Base-by-base conservation (phyloP, 106 monocot genomes). In the Dendrobium nobile region DNA sequence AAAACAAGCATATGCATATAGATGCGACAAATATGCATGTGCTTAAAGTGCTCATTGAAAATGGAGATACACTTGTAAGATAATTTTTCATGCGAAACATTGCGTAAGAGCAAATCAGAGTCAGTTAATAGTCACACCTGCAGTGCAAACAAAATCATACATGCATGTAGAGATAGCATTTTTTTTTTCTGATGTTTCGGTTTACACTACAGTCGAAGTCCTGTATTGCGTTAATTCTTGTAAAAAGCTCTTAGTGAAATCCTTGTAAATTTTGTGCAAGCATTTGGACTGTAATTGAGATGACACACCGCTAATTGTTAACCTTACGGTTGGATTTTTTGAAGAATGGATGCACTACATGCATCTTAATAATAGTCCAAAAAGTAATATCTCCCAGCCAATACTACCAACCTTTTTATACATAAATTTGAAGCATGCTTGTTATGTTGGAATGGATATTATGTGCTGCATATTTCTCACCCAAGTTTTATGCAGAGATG, bases 401-500 rank as follows among this genome's bases (percentile, higher is more conserved):
- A 68, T 26, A 3, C 24, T 28, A 7, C 9, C 67, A 31, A 68
- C 13, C 7, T 26, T 68, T 13, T 10, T 26, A 28, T 11, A 26
- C 6, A 68, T 31, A 68, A 31, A 31, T 31, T 68, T 47, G 7
- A 47, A 47, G 58, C 58, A 58, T 58, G 20, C 58, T 58, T 58
- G 18, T 13, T 68, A 11, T 68, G 3, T 28, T 68, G 24, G 61
- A 68, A 68, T 31, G 68, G 28, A 28, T 68, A 27, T 68, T 28
- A 68, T 68, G 31, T 31, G 28, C 37, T 54, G 40, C 82, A 77
- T 68, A 19, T 9, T 68, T 51, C 56, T 81, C 37, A 77, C 9
- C 9, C 31, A 11, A 59, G 51, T 72, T 72, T 1, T 67, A 67
- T 77, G 43, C 75, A 93, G 95, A 86, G 89, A 88, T 83, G 89